These are phyloP conservation scores for Plectosphaerella sp. DNA, from an alignment of 2,329 filamentous ascomycete genomes.

Conservation along the genomic window DNA sequence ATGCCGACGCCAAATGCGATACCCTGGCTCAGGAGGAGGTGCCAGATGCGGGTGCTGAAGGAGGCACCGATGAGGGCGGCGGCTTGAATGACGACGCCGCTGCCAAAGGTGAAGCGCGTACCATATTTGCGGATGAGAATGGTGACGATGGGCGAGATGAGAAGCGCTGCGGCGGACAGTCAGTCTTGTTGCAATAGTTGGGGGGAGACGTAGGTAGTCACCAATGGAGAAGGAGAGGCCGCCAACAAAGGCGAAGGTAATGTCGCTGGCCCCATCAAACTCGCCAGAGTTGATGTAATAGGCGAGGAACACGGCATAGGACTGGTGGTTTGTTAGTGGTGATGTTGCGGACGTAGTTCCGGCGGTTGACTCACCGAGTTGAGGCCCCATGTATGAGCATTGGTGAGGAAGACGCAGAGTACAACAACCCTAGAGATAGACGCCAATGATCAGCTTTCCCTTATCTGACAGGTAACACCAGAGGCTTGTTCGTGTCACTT, in stretches of 20 bases:
- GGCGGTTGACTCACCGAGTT: slow-evolving; percentile 48
- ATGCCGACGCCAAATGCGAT: slow-evolving; percentile 74
- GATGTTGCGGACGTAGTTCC: not conserved
- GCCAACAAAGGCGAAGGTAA: slow-evolving; percentile 76
- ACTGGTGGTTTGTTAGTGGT: slow-evolving; percentile 23
- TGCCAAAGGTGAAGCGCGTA: slow-evolving; percentile 58
- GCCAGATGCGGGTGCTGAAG: slow-evolving; percentile 66
- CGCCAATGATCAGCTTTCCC: not conserved
- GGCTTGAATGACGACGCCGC: slow-evolving; percentile 62
- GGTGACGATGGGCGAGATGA: slow-evolving; percentile 66
- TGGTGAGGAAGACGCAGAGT: slow-evolving; percentile 49
- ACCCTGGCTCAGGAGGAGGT: slow-evolving; percentile 71
- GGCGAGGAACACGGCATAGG: slow-evolving; percentile 54
- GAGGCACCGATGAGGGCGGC: slow-evolving; percentile 64
- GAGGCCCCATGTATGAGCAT: slow-evolving; percentile 71
- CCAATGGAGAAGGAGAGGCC: slow-evolving; percentile 59
- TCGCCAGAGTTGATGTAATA: slow-evolving; percentile 52
- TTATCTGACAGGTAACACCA: not conserved
- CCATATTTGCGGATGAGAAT: slow-evolving; percentile 55
- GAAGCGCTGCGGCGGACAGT: slow-evolving; percentile 43
- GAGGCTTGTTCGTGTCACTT: slow-evolving; percentile 8
- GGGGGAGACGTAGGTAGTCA: slow-evolving; percentile 13
- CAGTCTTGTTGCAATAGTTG: slow-evolving; percentile 10
- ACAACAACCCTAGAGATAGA: slow-evolving; percentile 42
- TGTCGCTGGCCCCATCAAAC: slow-evolving; percentile 58